Evolutionary conservation across 2,329 filamentous ascomycete species (phyloP).

Genomic region (Clathrospora elynae): DNA sequence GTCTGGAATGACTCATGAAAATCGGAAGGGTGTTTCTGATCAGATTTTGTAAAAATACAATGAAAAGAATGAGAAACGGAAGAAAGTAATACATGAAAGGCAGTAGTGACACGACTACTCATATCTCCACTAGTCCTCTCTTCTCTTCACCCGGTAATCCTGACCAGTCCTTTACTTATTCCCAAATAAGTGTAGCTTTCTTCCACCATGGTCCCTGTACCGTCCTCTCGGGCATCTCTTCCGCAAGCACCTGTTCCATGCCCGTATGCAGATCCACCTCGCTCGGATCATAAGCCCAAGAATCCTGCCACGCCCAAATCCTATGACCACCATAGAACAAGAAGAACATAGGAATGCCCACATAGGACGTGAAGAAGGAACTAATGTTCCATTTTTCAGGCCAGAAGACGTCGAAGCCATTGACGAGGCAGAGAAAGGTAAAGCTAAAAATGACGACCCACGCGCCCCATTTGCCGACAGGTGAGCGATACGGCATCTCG

Average conservation of each 20-base stretch:
- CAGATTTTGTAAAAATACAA: too few relatives aligned
- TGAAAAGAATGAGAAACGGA: too few relatives aligned
- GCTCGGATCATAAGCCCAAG: conserved; percentile 57
- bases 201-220: conserved; percentile 29
- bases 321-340: conserved; percentile 60
- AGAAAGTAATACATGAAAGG: too few relatives aligned
- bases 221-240: conserved; percentile 39
- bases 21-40: too few relatives aligned
- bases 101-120: too few relatives aligned
- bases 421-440: conserved; percentile 68
- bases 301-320: conserved; percentile 54
- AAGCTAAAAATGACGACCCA: conserved; percentile 65
- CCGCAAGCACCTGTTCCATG: conserved; percentile 35
- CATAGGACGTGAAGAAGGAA: conserved; percentile 69
- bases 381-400: conserved; percentile 65
- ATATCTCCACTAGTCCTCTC: too few relatives aligned
- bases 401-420: conserved; percentile 77
- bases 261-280: conserved; percentile 61
- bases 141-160: too few relatives aligned
- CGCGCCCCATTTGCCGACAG: conserved; percentile 67
- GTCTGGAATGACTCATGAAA: too few relatives aligned
- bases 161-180: too few relatives aligned
- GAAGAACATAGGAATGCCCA: conserved; percentile 68
- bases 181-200: conserved; percentile 34
- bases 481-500: conserved; percentile 60